These are phyloP conservation scores for Ensete ventricosum DNA, from an alignment of 176 grass and related monocot genomes.

Conservation along the genomic window DNA sequence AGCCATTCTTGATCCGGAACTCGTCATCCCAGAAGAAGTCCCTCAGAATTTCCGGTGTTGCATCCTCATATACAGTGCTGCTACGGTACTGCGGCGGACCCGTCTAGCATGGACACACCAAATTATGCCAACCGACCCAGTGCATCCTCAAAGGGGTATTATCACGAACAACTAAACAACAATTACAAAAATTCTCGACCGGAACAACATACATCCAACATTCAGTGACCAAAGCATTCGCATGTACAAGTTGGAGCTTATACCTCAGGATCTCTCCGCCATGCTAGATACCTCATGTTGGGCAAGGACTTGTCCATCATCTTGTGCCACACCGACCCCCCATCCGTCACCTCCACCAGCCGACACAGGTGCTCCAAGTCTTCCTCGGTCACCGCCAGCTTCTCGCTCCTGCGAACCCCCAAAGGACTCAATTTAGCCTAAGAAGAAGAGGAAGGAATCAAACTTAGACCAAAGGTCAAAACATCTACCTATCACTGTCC, in stretches of 20 bases:
- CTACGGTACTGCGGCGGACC: constrained; percentile 68
- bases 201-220: neutral
- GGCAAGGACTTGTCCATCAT: constrained; percentile 72
- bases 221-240: neutral
- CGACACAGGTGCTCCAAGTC: constrained; percentile 60
- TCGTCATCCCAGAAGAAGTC: constrained; percentile 99
- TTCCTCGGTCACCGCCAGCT: constrained; percentile 28
- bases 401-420: constrained; percentile 24
- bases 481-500: neutral
- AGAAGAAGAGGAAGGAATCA: neutral
- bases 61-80: constrained; percentile 78
- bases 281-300: constrained; percentile 51
- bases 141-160: neutral
- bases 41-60: constrained; percentile 47
- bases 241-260: neutral
- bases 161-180: neutral
- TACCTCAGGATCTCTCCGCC: constrained; percentile 68
- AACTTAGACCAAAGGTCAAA: no score
- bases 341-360: constrained; percentile 76
- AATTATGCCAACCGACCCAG: neutral
- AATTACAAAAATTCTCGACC: neutral
- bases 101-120: constrained; percentile 30
- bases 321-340: constrained; percentile 56
- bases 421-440: neutral
- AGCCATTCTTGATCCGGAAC: constrained; percentile 65